Evolutionary conservation across 2,329 filamentous ascomycete genomes (phyloP).

Genomic region (Aspergillus hortae): DNA sequence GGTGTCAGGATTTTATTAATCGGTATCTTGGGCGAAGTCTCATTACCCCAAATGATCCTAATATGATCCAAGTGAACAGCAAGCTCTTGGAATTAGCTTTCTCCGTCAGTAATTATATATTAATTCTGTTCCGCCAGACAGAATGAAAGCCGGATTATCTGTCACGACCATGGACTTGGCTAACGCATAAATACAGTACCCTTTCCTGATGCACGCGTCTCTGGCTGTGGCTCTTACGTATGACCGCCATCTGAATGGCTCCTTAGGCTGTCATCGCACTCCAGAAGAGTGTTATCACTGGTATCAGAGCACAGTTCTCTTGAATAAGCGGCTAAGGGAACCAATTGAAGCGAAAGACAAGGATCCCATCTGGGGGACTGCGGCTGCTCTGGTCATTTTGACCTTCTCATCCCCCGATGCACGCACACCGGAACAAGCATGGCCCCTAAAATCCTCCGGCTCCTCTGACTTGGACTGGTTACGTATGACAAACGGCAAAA

Average conservation of each 20-base stretch:
- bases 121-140: not conserved
- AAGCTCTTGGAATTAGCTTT: constrained; percentile 40
- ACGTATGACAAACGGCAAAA: constrained; percentile 55
- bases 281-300: constrained; percentile 45
- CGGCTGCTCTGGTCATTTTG: constrained; percentile 41
- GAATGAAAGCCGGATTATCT: not conserved
- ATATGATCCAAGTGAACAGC: constrained; percentile 37
- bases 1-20: constrained; percentile 42
- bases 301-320: constrained; percentile 39
- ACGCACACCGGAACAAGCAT: constrained; percentile 44
- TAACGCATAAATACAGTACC: constrained; percentile 31
- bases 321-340: constrained; percentile 36
- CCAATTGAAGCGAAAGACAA: constrained; percentile 35
- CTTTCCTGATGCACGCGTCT: constrained; percentile 47
- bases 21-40: constrained; percentile 40
- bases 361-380: constrained; percentile 49
- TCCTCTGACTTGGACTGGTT: constrained; percentile 56
- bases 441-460: constrained; percentile 51
- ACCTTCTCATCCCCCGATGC: constrained; percentile 42
- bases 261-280: constrained; percentile 19
- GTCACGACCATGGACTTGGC: not conserved
- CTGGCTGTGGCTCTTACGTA: constrained; percentile 44
- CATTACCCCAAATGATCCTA: constrained; percentile 34
- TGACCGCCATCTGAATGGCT: constrained; percentile 22
- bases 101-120: constrained; percentile 26